Conservation (phyloP, 768 basidiomycete genomes). For the Hygrophorus pudorinus region DNA sequence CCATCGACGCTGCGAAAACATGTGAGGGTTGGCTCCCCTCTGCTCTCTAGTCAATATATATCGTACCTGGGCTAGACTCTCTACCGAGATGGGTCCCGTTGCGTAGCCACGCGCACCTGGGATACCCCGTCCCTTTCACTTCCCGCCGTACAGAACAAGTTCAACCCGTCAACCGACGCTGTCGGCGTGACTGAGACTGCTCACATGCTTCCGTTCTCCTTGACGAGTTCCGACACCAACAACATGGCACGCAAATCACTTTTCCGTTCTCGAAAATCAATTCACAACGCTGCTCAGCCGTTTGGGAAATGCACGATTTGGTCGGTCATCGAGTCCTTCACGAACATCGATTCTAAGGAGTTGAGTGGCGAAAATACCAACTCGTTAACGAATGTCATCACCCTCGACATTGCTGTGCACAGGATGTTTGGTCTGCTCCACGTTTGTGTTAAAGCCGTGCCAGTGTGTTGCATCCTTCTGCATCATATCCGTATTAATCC, state of each 20-base stretch:
- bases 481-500: not conserved
- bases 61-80: constrained; percentile 9
- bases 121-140: constrained; percentile 1
- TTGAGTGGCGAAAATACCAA: constrained; percentile 18
- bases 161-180: constrained; percentile 4
- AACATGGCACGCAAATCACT: not conserved
- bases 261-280: not conserved
- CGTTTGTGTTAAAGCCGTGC: constrained; percentile 14
- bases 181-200: constrained; percentile 2
- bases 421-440: constrained; percentile 8
- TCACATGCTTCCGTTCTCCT: constrained; percentile 2
- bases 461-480: not conserved
- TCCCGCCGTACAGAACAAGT: constrained; percentile 1
- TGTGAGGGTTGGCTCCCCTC: not conserved
- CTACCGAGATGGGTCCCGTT: constrained; percentile 15
- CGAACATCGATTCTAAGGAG: constrained; percentile 9
- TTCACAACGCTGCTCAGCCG: not conserved
- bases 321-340: too few relatives aligned
- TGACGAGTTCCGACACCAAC: not conserved
- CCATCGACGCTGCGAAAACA: constrained; percentile 3
- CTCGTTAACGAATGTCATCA: too few relatives aligned
- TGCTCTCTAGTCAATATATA: not conserved
- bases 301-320: too few relatives aligned
- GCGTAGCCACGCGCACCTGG: constrained; percentile 8
- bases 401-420: constrained; percentile 1